These are phyloP conservation scores for Nakaseomyces glabratus DNA, from an alignment of 1,139 yeast genomes.

Conservation along the genomic window DNA sequence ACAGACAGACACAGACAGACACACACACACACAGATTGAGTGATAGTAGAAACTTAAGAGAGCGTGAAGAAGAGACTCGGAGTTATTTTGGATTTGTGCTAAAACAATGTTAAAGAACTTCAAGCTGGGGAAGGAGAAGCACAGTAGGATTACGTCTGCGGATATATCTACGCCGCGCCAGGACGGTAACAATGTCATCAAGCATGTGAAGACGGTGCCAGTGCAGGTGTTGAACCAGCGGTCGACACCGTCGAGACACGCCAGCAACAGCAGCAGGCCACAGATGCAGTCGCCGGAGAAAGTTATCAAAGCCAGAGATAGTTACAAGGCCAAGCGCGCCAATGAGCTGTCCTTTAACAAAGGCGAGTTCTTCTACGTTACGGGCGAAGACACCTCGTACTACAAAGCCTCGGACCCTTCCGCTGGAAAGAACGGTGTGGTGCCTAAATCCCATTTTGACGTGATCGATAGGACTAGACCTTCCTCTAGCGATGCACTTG, in stretches of 20 bases:
- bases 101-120: slow-evolving; percentile 20
- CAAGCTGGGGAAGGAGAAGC: slow-evolving; percentile 22
- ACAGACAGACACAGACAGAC: too few species aligned
- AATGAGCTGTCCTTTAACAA: slow-evolving; percentile 69
- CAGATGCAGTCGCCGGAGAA: slow-evolving; percentile 47
- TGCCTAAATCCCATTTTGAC: slow-evolving; percentile 78
- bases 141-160: slow-evolving; percentile 25
- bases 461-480: slow-evolving; percentile 49
- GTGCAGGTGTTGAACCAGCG: slow-evolving; percentile 11
- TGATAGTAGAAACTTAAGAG: too few species aligned
- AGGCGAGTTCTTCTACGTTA: slow-evolving; percentile 86
- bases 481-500: slow-evolving; percentile 1
- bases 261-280: too few species aligned
- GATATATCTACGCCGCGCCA: slow-evolving; percentile 28
- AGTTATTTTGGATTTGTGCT: neutral
- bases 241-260: too few species aligned
- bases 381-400: slow-evolving; percentile 60
- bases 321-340: slow-evolving; percentile 70
- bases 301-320: slow-evolving; percentile 75
- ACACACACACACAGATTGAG: too few species aligned
- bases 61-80: neutral
- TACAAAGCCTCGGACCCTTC: slow-evolving; percentile 87
- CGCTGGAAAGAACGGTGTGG: slow-evolving; percentile 69
- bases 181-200: slow-evolving; percentile 14
- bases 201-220: slow-evolving; percentile 20